A percentile compares a stretch with the other conserved stretches of the same genome.
Evolutionary conservation across 164 flowering plant genomes (phyloP).

Genomic region (Brasenia schreberi): DNA sequence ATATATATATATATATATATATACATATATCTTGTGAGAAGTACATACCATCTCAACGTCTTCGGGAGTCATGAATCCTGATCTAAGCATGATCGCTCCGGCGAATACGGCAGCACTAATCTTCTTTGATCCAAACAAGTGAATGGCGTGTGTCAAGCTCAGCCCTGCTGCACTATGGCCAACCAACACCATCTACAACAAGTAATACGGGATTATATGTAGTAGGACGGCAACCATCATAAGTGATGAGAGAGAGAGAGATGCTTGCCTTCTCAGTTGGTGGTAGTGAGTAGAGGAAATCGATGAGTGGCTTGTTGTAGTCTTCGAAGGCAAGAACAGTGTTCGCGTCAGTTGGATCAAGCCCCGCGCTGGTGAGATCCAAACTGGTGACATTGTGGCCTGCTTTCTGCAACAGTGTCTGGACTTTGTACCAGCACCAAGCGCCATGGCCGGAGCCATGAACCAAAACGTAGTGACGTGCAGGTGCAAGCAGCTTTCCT

Average conservation of each 20-base stretch:
- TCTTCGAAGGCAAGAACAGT: slow-evolving; percentile 5
- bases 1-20: too few species aligned
- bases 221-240: not conserved
- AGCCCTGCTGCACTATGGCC: slow-evolving; percentile 94
- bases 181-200: slow-evolving; percentile 49
- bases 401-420: slow-evolving; percentile 7
- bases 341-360: slow-evolving; percentile 4
- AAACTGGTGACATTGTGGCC: slow-evolving; percentile 25
- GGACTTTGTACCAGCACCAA: slow-evolving; percentile 6
- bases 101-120: slow-evolving; percentile 19
- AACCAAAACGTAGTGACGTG: slow-evolving; percentile 4
- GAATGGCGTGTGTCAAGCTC: slow-evolving; percentile 48
- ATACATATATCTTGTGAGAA: not conserved
- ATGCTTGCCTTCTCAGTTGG: slow-evolving; percentile 14
- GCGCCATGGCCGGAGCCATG: slow-evolving; percentile 7
- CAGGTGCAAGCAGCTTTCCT: not conserved
- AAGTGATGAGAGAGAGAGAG: slow-evolving; percentile 5
- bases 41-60: not conserved
- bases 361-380: slow-evolving; percentile 19
- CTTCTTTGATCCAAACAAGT: slow-evolving; percentile 24
- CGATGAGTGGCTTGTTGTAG: slow-evolving; percentile 11
- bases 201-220: not conserved
- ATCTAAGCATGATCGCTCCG: slow-evolving; percentile 5
- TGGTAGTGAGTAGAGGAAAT: slow-evolving; percentile 10
- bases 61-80: not conserved